These are phyloP conservation scores for Malus sylvestris DNA, from an alignment of 306 rosid species.

Conservation along the genomic window DNA sequence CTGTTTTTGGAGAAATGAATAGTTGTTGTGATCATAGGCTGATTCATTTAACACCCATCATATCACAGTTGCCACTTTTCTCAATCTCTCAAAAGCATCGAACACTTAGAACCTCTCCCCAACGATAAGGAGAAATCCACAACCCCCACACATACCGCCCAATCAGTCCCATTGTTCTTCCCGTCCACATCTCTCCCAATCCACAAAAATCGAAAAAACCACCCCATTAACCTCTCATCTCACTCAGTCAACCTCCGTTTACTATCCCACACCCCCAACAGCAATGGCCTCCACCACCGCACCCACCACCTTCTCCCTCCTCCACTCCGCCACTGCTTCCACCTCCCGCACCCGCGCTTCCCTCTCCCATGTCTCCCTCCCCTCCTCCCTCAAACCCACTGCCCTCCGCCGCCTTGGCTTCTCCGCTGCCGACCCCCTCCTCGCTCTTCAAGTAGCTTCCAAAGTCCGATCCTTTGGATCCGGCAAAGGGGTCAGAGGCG, in stretches of 20 bases:
- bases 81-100: slow-evolving; percentile 28
- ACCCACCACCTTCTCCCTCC: slow-evolving; percentile 60
- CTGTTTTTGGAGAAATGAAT: background rate
- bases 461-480: slow-evolving; percentile 31
- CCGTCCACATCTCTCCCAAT: slow-evolving; percentile 51
- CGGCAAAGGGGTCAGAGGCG: slow-evolving; percentile 47
- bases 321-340: slow-evolving; percentile 43
- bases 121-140: slow-evolving; percentile 77
- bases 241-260: background rate
- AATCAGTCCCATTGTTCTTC: slow-evolving; percentile 40
- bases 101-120: slow-evolving; percentile 70
- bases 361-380: slow-evolving; percentile 35
- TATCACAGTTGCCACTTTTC: background rate
- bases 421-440: slow-evolving; percentile 65
- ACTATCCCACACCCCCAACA: background rate
- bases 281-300: slow-evolving; percentile 81
- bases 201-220: background rate
- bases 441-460: slow-evolving; percentile 57
- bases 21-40: background rate
- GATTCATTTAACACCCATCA: background rate
- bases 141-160: slow-evolving; percentile 30
- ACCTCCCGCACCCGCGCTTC: slow-evolving; percentile 34
- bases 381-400: slow-evolving; percentile 47
- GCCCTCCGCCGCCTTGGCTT: slow-evolving; percentile 59
- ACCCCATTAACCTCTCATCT: slow-evolving; percentile 5